A percentile compares a stretch with the other conserved stretches of the same genome.
phyloP scores from a whole-genome alignment of 768 basidiomycete genomes.

The Podaxis pistillaris region DNA sequence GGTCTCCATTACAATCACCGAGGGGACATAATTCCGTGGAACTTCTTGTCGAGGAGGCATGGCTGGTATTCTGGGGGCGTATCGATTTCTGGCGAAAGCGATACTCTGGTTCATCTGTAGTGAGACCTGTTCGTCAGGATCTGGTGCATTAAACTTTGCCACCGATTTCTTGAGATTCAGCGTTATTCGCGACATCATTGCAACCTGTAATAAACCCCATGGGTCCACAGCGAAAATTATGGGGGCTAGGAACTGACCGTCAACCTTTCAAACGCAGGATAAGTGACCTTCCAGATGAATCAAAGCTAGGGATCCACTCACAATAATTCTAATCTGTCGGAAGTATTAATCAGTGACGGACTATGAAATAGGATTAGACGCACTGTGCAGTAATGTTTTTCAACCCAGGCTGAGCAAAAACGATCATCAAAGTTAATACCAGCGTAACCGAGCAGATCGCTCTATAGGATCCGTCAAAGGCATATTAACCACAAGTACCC shows the following conservation, averaged over 20 bases:
- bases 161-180: constrained; percentile 52
- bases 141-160: constrained; percentile 19
- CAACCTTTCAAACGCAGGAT: constrained; percentile 14
- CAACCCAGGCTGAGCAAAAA: constrained; percentile 36
- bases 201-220: constrained; percentile 32
- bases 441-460: constrained; percentile 42
- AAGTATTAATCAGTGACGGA: constrained; percentile 12
- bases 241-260: constrained; percentile 19
- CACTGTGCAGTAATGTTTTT: constrained; percentile 50
- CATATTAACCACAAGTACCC: background rate
- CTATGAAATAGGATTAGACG: constrained; percentile 18
- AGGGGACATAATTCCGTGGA: background rate
- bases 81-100: background rate
- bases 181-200: constrained; percentile 71
- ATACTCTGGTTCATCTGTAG: background rate
- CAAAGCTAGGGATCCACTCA: constrained; percentile 23
- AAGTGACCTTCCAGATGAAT: background rate
- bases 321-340: constrained; percentile 36
- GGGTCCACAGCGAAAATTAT: background rate
- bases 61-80: background rate
- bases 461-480: constrained; percentile 20
- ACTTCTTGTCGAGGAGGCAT: background rate
- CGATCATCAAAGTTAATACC: constrained; percentile 43
- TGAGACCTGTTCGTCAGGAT: constrained; percentile 4
- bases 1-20: background rate